Conservation (phyloP, 139 green algal species). For the Ettlia oleoabundans region DNA sequence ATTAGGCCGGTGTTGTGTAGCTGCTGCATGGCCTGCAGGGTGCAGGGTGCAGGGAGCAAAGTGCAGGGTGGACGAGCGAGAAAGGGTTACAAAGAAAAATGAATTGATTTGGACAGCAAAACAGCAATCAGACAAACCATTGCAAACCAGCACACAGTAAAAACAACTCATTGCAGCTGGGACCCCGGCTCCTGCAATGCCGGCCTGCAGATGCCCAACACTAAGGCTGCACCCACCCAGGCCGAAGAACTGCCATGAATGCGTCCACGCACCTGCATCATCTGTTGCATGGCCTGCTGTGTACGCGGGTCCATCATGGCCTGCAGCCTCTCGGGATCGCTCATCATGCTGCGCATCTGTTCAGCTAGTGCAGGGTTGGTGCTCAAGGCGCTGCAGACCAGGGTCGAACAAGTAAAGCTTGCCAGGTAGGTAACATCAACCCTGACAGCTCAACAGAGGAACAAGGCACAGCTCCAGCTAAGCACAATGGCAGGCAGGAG, state of each 20-base stretch:
- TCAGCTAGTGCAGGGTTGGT: constrained; percentile 12
- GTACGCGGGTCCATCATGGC: constrained; percentile 78
- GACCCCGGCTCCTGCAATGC: too few relatives aligned
- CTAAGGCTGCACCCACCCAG: neutral
- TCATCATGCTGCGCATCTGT: constrained; percentile 51
- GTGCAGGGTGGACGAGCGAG: too few relatives aligned
- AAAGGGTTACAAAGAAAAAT: too few relatives aligned
- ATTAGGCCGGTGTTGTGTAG: constrained; percentile 4
- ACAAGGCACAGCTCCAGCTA: too few relatives aligned
- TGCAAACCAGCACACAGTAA: too few relatives aligned
- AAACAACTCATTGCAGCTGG: too few relatives aligned
- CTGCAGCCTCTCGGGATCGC: constrained; percentile 81
- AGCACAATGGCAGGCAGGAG: too few relatives aligned
- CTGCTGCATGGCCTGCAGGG: constrained; percentile 26
- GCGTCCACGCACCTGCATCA: constrained; percentile 32
- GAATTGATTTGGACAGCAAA: too few relatives aligned
- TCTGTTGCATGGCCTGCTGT: constrained; percentile 72
- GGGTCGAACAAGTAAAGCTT: neutral
- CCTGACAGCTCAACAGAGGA: neutral
- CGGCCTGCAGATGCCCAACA: neutral
- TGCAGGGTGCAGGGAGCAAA: neutral
- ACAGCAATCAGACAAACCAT: too few relatives aligned
- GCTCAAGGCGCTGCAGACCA: neutral
- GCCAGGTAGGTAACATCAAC: neutral
- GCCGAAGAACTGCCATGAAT: neutral